phyloP scores from a whole-genome alignment of 1,284 basidiomycete species.

The Microbotryum saponariae region DNA sequence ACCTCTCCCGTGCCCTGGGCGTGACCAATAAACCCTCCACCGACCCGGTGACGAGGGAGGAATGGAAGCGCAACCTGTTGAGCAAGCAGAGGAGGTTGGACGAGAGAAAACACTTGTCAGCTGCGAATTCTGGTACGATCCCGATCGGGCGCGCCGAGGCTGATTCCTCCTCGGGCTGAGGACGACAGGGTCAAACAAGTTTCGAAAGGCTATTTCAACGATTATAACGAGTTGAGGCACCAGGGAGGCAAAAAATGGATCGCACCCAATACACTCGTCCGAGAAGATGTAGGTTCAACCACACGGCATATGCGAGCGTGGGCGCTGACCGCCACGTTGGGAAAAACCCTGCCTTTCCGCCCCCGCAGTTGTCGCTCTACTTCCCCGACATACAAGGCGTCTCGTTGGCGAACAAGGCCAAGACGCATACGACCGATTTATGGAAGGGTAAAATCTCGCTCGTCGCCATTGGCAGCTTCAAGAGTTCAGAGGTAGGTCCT shows the following conservation, averaged over 20 bases:
- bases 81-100: constrained; percentile 62
- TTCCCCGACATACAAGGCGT: constrained; percentile 82
- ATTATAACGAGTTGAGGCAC: constrained; percentile 69
- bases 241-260: constrained; percentile 95
- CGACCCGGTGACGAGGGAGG: constrained; percentile 52
- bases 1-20: constrained; percentile 66
- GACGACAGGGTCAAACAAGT: constrained; percentile 67
- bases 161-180: not conserved
- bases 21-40: constrained; percentile 55
- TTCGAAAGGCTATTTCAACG: constrained; percentile 81
- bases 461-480: constrained; percentile 69
- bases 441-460: constrained; percentile 68
- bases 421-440: constrained; percentile 68
- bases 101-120: constrained; percentile 67
- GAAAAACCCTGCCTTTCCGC: not conserved
- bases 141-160: too few relatives aligned
- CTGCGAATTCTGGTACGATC: not conserved
- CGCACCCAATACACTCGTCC: constrained; percentile 77
- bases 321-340: not conserved
- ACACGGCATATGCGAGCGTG: not conserved
- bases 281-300: constrained; percentile 64
- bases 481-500: constrained; percentile 68
- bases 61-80: constrained; percentile 61
- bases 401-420: constrained; percentile 49
- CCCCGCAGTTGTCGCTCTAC: constrained; percentile 53